Base-by-base conservation (phyloP, 768 basidiomycete genomes). In the Pleurotus djamor region DNA sequence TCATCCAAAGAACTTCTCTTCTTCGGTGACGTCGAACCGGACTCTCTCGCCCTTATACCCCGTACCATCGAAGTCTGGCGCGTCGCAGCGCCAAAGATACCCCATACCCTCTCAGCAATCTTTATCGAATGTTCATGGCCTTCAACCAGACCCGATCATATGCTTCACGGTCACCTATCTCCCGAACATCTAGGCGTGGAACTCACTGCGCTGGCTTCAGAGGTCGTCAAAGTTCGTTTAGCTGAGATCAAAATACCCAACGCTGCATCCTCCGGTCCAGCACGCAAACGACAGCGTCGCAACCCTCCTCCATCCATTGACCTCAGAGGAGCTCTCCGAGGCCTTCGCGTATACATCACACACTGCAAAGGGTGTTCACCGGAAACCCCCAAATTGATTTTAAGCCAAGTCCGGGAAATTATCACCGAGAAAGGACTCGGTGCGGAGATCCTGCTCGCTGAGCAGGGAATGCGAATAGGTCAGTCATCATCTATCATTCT, bases 101-200 rank as follows among this genome's bases (percentile, higher is more conserved):
- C 85, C 0, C 77, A 84, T 21, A 76, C 74, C 3, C 81, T 98
- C 13, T 80, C 83, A 35, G 80, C 84, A n/a, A 82, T 98, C 59
- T 98, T 98, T 69, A 92, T 98, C 68, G 96, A 98, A 75, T 98
- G 96, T 71, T 96, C 94, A 1, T 94, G 88, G 76, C 86, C 89
- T 17, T 81, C 85, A 0, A 88, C 88, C 0, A 80, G 96, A 60
- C 77, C 81, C 14, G 80, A 86, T 63, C 81, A 85, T 48, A 68
- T 77, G 56, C 78, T 98, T 45, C 96, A 85, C 70, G 96, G 96
- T 0, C 96, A 98, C 65, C 80, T 98, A 10, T 89, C 80, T 36
- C 94, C 96, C 0, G 85, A 85, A 21, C 89, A 92, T 64, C 75
- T 98, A 35, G 81, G 82, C 2, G 80, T 84, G 57, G 96, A 98